A percentile compares a stretch with the other conserved stretches of the same genome.
Conservation (phyloP, 2,329 filamentous ascomycete genomes). For the Phoma sp. region DNA sequence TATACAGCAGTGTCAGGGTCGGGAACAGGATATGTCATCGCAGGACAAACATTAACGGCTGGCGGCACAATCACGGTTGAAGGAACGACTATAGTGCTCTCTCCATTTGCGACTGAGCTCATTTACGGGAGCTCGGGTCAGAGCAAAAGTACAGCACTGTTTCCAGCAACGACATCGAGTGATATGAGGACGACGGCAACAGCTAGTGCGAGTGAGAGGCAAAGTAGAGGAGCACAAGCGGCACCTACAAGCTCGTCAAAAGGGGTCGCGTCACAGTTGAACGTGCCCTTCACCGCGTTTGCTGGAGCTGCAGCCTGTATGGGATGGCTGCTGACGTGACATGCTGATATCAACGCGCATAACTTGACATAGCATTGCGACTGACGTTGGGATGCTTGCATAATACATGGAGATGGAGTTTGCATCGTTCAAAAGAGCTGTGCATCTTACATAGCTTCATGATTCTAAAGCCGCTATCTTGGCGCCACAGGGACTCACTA, state of each 20-base stretch:
- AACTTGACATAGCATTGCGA: neutral
- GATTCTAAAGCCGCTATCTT: neutral
- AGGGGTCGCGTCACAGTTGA: neutral
- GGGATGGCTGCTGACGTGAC: neutral
- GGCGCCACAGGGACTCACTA: neutral
- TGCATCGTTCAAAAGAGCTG: neutral
- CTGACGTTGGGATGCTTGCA: constrained; percentile 1
- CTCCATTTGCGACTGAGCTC: constrained; percentile 46
- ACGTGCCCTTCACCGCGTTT: neutral
- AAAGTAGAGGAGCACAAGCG: constrained; percentile 9
- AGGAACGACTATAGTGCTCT: constrained; percentile 52
- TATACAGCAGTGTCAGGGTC: constrained; percentile 51
- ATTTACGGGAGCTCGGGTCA: constrained; percentile 48
- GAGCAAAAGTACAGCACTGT: constrained; percentile 43
- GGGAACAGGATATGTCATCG: constrained; percentile 53
- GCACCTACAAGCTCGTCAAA: neutral
- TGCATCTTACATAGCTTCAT: neutral
- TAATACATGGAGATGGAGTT: neutral
- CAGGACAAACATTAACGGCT: constrained; percentile 45
- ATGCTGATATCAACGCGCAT: neutral
- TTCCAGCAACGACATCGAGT: constrained; percentile 47
- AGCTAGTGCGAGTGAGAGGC: constrained; percentile 23
- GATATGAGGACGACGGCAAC: constrained; percentile 11
- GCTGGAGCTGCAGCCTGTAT: neutral
- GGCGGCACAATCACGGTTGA: constrained; percentile 48